Evolutionary conservation across 1,139 yeast species (phyloP).

Genomic region (Nakaseomyces delphensis): DNA sequence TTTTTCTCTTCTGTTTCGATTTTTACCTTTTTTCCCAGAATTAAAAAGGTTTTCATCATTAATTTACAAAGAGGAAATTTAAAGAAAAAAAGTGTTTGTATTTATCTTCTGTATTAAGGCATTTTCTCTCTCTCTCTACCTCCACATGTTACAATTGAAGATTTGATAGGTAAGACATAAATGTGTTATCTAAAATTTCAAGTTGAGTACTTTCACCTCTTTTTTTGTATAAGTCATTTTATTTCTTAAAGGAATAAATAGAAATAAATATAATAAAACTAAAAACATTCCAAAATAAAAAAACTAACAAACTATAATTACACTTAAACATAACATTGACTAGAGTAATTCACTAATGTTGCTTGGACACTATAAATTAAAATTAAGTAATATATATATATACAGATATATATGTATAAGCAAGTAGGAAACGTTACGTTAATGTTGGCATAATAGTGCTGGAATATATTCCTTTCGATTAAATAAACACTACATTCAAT

Average conservation of each 20-base stretch:
- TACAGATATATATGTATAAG: no score
- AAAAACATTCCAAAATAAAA: slow-evolving; percentile 4
- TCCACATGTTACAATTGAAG: slow-evolving; percentile 4
- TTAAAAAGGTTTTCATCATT: no score
- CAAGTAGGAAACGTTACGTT: no score
- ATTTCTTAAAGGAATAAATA: slow-evolving; percentile 4
- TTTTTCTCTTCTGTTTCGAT: background rate
- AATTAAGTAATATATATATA: no score
- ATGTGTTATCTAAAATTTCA: background rate
- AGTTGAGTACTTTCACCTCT: background rate
- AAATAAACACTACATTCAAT: no score
- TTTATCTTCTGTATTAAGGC: slow-evolving; percentile 7
- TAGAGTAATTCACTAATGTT: no score
- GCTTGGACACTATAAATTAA: no score
- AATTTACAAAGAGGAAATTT: background rate
- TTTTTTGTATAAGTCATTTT: slow-evolving; percentile 5
- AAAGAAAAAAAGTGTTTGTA: slow-evolving; percentile 2
- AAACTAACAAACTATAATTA: background rate
- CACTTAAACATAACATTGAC: background rate
- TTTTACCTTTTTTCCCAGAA: background rate
- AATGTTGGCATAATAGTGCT: no score
- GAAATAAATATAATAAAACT: slow-evolving; percentile 3
- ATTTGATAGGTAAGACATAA: background rate
- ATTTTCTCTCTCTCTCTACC: background rate
- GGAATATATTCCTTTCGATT: no score